Base-by-base conservation (phyloP, 768 basidiomycete species). In the Naematelia encephala region DNA sequence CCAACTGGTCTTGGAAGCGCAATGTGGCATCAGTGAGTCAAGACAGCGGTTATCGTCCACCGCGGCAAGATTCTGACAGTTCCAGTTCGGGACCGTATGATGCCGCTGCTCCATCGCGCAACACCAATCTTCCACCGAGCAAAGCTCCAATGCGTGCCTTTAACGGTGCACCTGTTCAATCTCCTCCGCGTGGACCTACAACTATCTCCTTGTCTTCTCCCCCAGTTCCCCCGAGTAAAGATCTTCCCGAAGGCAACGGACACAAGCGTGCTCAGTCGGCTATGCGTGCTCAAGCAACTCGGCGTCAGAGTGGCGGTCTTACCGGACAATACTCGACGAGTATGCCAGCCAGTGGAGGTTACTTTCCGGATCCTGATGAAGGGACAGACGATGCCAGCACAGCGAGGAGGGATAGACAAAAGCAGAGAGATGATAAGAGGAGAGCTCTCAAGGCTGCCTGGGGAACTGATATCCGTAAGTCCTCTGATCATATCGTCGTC, bases 381-480 rank as follows among this genome's bases (percentile, higher is more conserved):
- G 50, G 56, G 21, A 44, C 34, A 23, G 72, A 74, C 39, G 71
- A 71, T 43, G 70, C 66, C 23, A 49, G 52, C n/a, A 42, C 67
- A 2, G 70, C 68, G 56, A 62, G 72, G 55, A 54, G 61, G 45
- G 72, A 73, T 47, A 53, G 70, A 39, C 63, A 73, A 55, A 62
- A 55, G 51, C 64, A 75, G 50, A 69, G 69, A 58, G 75, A 77
- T 23, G 30, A 61, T n/a, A 77, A 77, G 59, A 64, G 69, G 34
- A 52, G 66, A 34, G 76, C 76, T 2, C 55, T 77, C 42, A 73
- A 77, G 47, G 76, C 74, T 45, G 76, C 76, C 58, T 77, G 76
- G 76, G 76, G 76, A 14, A 74, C 63, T 25, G 74, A 77, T 59
- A 66, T 60, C 19, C 76, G 76, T 77, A 59, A 67, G 75, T 71